Base-by-base conservation (phyloP, 169 alveolate species). In the Eimeria acervulina region DNA sequence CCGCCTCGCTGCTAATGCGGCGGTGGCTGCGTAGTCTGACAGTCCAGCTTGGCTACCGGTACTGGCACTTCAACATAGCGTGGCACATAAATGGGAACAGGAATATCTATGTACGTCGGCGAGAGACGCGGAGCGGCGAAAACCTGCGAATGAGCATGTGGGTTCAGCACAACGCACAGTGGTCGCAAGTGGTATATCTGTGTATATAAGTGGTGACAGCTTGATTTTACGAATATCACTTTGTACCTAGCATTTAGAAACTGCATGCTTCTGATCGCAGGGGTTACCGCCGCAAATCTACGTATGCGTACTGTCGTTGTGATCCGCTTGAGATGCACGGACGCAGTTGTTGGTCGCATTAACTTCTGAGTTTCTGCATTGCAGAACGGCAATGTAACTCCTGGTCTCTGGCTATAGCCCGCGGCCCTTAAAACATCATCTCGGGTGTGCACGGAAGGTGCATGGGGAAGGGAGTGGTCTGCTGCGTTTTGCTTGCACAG, bases 11-110 rank as follows among this genome's bases (percentile, higher is more conserved):
- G 92, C 33, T 55, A 33, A 52, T 55, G 76, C 78, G 40, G 94
- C 40, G 70, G 83, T 40, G 28, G 44, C 66, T 26, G 94, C 63
- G 83, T 38, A 21, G 28, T 36, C n/a, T 87, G 94, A 31, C 47
- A 19, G 19, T 87, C 94, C 13, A 87, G 83, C 94, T 87, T 87
- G 66, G 94, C 94, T 21, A 87, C 94, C 23, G 96, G 96, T 19
- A 94, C 96, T 31, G 96, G 96, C 87, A 94, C 96, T 70, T 94
- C 96, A 13, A 94, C 96, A 68, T 94, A 94, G 40, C 96, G 93
- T 40, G 96, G 96, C 51, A 94, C 96, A 51, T 94, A 94, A 52
- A 94, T 70, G 52, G 96, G 96, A 42, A 94, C 94, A 44, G 90
- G 94, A 38, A 94, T 70, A 70, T 94, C 96, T 40, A 81, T 21